Conservation (phyloP, 345 rosid species). For the Citrus sinensis region DVS_A1.0 CM039163.1:50313501-50314000, state of each 20-base stretch:
- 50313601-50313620: slow-evolving; percentile 89
- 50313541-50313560: slow-evolving; percentile 82
- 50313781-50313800: neutral
- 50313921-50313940: neutral
- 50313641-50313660: slow-evolving; percentile 64
- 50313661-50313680: slow-evolving; percentile 55
- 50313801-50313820: neutral
- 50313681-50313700: slow-evolving; percentile 84
- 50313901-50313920: neutral
- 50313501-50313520: slow-evolving; percentile 87
- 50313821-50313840: neutral
- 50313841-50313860: too few relatives aligned
- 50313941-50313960: neutral
- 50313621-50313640: slow-evolving; percentile 81
- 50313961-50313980: neutral
- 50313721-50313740: neutral
- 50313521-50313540: slow-evolving; percentile 87
- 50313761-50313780: neutral
- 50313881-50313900: neutral
- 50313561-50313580: slow-evolving; percentile 76
- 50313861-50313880: neutral
- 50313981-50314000: neutral
- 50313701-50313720: slow-evolving; percentile 76
- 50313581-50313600: slow-evolving; percentile 78
- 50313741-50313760: neutral